Conservation (phyloP, 176 grass and related monocot species). For the Aegilops longissima region DNA sequence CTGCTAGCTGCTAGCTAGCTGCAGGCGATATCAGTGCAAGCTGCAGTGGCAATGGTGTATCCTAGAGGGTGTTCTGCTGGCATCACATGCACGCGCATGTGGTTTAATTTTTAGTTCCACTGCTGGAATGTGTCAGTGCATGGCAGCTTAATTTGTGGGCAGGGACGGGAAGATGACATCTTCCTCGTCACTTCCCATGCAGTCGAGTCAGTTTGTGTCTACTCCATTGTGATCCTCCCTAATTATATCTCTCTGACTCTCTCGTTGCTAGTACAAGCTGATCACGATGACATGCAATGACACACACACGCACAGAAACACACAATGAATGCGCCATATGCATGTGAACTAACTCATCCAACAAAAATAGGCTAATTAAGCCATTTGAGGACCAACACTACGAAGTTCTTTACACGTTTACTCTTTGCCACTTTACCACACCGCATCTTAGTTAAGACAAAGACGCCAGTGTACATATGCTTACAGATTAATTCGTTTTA, state of each 20-base stretch:
- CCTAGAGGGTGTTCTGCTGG: constrained; percentile 21
- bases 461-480: background rate
- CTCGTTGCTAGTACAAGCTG: background rate
- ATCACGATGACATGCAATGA: background rate
- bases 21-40: constrained; percentile 14
- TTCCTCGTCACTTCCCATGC: constrained; percentile 40
- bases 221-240: constrained; percentile 23
- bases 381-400: background rate
- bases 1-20: constrained; percentile 22
- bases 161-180: constrained; percentile 28
- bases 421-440: background rate
- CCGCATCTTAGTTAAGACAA: background rate
- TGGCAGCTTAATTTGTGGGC: constrained; percentile 23
- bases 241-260: background rate
- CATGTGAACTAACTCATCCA: constrained; percentile 6
- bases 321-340: constrained; percentile 6
- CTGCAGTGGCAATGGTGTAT: constrained; percentile 18
- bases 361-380: background rate
- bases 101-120: constrained; percentile 37
- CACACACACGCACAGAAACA: background rate
- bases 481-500: background rate
- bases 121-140: constrained; percentile 44
- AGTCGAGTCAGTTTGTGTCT: constrained; percentile 30
- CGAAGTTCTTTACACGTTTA: background rate
- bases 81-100: constrained; percentile 29